Conservation (phyloP, 768 basidiomycete species). For the Boletus rubropictus region DNA sequence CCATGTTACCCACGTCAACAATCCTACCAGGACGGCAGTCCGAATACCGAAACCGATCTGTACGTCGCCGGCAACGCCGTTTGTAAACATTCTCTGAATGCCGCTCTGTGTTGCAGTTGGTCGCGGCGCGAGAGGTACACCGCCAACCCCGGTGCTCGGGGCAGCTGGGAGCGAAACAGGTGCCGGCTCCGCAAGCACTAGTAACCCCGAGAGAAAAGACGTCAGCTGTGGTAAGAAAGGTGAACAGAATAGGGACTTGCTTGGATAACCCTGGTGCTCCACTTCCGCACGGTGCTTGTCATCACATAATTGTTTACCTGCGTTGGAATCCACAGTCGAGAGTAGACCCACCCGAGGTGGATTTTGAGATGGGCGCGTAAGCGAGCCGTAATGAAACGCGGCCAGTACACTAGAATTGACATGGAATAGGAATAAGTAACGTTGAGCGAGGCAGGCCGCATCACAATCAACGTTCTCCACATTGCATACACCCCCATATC, state of each 20-base stretch:
- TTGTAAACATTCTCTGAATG: slow-evolving; percentile 5
- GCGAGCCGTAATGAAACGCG: slow-evolving; percentile 68
- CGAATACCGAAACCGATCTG: slow-evolving; percentile 15
- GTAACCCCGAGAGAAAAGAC: neutral
- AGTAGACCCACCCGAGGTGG: slow-evolving; percentile 65
- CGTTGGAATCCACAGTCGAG: slow-evolving; percentile 62
- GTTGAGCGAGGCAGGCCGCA: neutral
- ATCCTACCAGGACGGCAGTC: slow-evolving; percentile 9
- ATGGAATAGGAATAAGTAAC: neutral
- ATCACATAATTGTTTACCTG: slow-evolving; percentile 33
- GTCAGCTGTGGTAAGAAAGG: neutral
- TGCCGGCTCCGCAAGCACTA: slow-evolving; percentile 39
- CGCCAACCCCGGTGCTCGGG: slow-evolving; percentile 22
- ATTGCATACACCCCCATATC: neutral
- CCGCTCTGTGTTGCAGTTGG: slow-evolving; percentile 12
- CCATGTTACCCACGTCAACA: slow-evolving; percentile 19
- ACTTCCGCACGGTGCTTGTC: slow-evolving; percentile 34
- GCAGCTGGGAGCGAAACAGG: slow-evolving; percentile 30
- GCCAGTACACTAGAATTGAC: slow-evolving; percentile 48
- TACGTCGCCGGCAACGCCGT: slow-evolving; percentile 12
- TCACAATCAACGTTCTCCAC: too few species aligned
- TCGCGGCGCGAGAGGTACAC: slow-evolving; percentile 26
- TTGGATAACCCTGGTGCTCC: slow-evolving; percentile 24
- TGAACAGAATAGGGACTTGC: slow-evolving; percentile 11
- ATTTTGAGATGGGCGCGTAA: slow-evolving; percentile 61